Evolutionary conservation across 306 rosid genomes (phyloP), one percentile per base, ranked within the genome.

Genomic region (Cucurbita pepo): DNA sequence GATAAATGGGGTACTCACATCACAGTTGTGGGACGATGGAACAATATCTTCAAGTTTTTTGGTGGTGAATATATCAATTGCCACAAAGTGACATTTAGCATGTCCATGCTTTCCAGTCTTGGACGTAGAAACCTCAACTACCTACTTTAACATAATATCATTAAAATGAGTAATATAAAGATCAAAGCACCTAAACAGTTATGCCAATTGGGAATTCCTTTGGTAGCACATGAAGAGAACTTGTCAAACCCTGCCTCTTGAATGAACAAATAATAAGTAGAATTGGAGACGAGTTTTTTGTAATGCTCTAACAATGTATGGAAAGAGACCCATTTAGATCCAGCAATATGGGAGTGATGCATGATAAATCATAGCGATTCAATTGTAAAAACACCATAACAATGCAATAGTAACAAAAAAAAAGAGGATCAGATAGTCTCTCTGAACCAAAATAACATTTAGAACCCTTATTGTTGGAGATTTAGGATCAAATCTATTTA

Each of bases 61-160:
- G 70, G 76, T 85, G 48, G 80, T 90, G 81, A 90, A 90, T 79
- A 90, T 88, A 79, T 90, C 96, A 78, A 90, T 90, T 2, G 62
- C 96, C 75, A 90, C 96, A 82, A 88, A 90, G 83, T 90, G 91
- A 78, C 96, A 90, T 85, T 55, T 90, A 14, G 96, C 96, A 71
- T 90, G 94, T 72, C 96, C 96, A 56, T 90, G 96, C 83, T 90
- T 90, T 50, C 96, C 96, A 18, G 96, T 90, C 80, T 90, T 90
- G 71, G 94, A 90, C 69, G 96, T 90, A 14, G 94, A 90, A 82
- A 90, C 96, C 84, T 90, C 96, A 69, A 90, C 96, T 63, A 90
- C 96, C 96, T 90, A 82, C 73, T 40, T 52, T 9, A 16, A 61
- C 48, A 61, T 59, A 14, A 50, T 14, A 14, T 14, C 54, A 50